Base-by-base conservation (phyloP, 2,329 filamentous ascomycete species). In the Microcera coccophila region DNA sequence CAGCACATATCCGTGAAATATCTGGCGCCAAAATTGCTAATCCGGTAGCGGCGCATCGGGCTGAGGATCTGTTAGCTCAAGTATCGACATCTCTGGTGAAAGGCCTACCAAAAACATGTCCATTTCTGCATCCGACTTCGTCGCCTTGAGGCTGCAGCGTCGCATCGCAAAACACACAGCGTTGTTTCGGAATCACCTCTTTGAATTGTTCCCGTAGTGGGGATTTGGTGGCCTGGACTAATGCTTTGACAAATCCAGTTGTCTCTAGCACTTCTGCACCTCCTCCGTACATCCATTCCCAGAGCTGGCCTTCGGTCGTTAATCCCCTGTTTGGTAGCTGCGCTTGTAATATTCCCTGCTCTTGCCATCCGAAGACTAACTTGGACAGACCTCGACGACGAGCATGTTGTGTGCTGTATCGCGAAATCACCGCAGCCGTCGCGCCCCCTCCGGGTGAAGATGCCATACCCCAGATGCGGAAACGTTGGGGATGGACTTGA, bases 271-370 rank as follows among this genome's bases (percentile, higher is more conserved):
- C 71, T 2, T 68, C 63, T 0, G 67, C 62, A 0, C 73, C 74
- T n/a, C 63, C 63, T 15, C 75, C 76, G 52, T 81, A 81, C 72
- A 81, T 76, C 70, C 74, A 78, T 47, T 80, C 73, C 71, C 77
- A 81, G 34, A 75, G 65, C 28, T 64, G 63, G 0, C 70, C 78
- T 57, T 82, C 78, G 2, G 76, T 78, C n/a, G 74, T 57, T 7
- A 59, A 20, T 4, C 24, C 54, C 39, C 45, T 52, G 19, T 41
- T 41, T 29, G 35, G 15, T 14, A 22, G 14, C 28, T 17, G 26
- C 14, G 29, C 14, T 28, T 38, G 15, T 12, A 19, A 7, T 42
- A 37, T 1, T 20, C 21, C 0, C 29, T 46, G 47, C 16, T 55
- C 48, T 26, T 50, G 54, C 55, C 58, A 65, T 4, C 62, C 63